Conservation (phyloP, 179 eudicot species). For the Gypsophila paniculata region DNA sequence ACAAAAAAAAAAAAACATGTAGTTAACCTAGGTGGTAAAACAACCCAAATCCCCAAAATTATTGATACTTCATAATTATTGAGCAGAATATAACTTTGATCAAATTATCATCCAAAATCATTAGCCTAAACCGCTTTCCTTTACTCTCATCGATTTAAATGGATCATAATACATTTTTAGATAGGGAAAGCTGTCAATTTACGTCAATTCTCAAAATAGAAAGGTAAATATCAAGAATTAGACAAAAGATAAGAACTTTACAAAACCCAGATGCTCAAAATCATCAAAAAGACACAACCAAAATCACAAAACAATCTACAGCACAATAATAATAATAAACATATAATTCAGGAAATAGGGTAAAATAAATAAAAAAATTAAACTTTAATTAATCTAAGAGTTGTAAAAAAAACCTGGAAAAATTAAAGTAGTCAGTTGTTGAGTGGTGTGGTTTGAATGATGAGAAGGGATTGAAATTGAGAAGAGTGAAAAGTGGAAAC, state of each 20-base stretch:
- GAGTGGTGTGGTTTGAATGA: neutral
- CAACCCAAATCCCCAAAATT: neutral
- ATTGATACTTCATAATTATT: neutral
- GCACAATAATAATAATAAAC: neutral
- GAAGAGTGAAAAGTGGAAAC: neutral
- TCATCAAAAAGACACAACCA: constrained; percentile 9
- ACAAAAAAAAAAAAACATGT: no score
- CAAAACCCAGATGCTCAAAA: constrained; percentile 17
- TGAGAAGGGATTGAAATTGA: neutral
- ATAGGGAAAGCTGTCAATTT: no score
- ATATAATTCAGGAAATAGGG: neutral
- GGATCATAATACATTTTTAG: no score
- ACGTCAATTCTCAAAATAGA: no score
- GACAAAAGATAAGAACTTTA: neutral
- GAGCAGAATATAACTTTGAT: neutral
- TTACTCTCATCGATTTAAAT: no score
- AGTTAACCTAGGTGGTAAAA: neutral
- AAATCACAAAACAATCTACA: constrained; percentile 1
- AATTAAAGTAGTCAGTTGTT: neutral
- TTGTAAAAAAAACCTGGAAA: constrained; percentile 23
- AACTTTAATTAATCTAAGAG: neutral
- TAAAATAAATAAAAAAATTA: neutral
- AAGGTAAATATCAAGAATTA: neutral
- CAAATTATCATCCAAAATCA: no score
- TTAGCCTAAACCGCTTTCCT: no score